Base-by-base conservation (phyloP, 495 filamentous ascomycete genomes). In the Hypoxylon fragiforme region DNA sequence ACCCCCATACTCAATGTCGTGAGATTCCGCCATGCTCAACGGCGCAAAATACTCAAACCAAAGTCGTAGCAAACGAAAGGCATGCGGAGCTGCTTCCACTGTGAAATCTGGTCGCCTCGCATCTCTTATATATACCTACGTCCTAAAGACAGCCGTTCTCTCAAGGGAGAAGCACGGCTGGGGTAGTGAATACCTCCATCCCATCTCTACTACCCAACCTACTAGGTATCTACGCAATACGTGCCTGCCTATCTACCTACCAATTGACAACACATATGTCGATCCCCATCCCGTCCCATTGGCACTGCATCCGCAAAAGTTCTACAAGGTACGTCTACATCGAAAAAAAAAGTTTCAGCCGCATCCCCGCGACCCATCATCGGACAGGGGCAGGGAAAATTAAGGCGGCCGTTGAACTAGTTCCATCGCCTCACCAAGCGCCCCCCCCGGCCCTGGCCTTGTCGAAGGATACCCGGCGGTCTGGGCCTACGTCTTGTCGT, bases 301-400 rank as follows among this genome's bases (percentile, higher is more conserved):
- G n/a, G n/a, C n/a, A n/a, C n/a, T n/a, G n/a, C n/a, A n/a, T n/a
- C n/a, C n/a, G n/a, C n/a, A n/a, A n/a, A n/a, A n/a, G n/a, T 4
- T 28, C 24, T 9, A 28, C 24, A 28, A 9, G 4, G 24, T 28
- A 28, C 24, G 24, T 4, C 24, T 28, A 4, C 4, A 28, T 9
- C 4, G 4, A 4, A 28, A 9, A 13, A 7, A 8, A 34, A 13
- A 34, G 5, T 22, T 50, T 45, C 16, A 46, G 46, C 51, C 51
- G 37, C 36, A n/a, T n/a, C n/a, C 19, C 43, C 51, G 57, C 57
- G 57, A 42, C 41, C 57, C 51, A 56, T n/a, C n/a, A n/a, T 41
- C 22, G n/a, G 24, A 13, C 19, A 41, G 32, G 46, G 30, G n/a
- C 26, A 16, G n/a, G 22, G 28, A 36, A 24, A 28, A 19, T 4